Base-by-base conservation (phyloP, 345 rosid genomes). In the Camelina laxa region DNA sequence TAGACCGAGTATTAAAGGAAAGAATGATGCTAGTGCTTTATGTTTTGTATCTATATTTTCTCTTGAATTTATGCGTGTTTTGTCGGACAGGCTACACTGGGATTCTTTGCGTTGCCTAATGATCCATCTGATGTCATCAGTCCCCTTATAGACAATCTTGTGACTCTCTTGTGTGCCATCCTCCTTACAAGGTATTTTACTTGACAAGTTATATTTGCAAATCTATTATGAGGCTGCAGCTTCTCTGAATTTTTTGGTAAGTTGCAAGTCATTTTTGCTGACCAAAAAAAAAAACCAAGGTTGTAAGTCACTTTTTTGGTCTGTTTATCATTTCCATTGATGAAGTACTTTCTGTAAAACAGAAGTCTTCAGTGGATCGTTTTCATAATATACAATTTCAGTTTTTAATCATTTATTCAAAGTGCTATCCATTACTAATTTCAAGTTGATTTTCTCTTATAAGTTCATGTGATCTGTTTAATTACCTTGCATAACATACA, bases 111-210 rank as follows among this genome's bases (percentile, higher is more conserved):
- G 61, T 74, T 94, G 78, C 95, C 97, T 53, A 86, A 84, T 84
- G 97, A 94, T 75, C 98, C 97, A 30, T 55, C 76, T 33, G 97
- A 89, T 72, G 97, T 94, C 75, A 86, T 94, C 74, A 82, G 77
- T 82, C 90, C 95, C 48, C 97, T 94, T 60, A 85, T 94, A 75
- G 89, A 90, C 83, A 94, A 91, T 81, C 97, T 94, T 65, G 88
- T 91, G 56, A 82, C 97, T 72, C 98, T 94, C 49, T 81, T 94
- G 68, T 94, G 98, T 85, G 97, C 97, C 13, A 94, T 94, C 82
- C 97, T 94, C 82, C 92, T 86, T 33, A 91, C 96, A 63, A 94
- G 98, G 98, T 94, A 91, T 58, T 15, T 81, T 67, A 33, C 56
- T 60, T 48, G 39, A 59, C 21, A 36, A 70, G 50, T 17, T 60